Evolutionary conservation across 208 protist species (phyloP).

Genomic region (Crithidia acanthocephali): DNA sequence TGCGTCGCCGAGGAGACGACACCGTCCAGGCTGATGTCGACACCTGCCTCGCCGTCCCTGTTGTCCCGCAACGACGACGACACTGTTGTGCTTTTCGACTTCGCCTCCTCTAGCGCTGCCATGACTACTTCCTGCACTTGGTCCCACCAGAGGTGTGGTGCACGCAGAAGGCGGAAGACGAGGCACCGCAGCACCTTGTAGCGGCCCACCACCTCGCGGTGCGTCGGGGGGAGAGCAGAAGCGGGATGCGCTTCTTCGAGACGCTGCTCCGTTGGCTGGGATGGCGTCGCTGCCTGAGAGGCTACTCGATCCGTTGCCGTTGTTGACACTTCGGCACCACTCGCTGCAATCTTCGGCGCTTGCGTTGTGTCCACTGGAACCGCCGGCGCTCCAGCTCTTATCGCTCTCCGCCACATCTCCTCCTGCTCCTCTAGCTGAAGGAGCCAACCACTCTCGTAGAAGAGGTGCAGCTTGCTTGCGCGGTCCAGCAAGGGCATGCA

Average conservation of each 20-base stretch:
- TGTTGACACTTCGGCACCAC: too few relatives aligned
- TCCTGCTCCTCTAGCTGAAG: slow-evolving; percentile 29
- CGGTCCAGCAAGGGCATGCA: slow-evolving; percentile 51
- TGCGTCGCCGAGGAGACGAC: neutral
- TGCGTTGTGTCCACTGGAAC: too few relatives aligned
- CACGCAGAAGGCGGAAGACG: slow-evolving; percentile 31
- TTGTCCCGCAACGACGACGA: too few relatives aligned
- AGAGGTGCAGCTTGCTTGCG: slow-evolving; percentile 39
- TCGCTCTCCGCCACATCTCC: slow-evolving; percentile 17
- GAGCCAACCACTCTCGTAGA: slow-evolving; percentile 48
- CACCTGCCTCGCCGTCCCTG: neutral
- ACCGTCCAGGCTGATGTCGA: neutral
- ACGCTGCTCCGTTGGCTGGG: too few relatives aligned
- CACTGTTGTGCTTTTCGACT: neutral
- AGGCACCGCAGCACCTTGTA: slow-evolving; percentile 49
- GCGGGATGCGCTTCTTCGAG: too few relatives aligned
- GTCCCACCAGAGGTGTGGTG: slow-evolving; percentile 41
- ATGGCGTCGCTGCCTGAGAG: too few relatives aligned
- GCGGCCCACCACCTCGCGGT: slow-evolving; percentile 46
- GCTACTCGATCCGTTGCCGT: too few relatives aligned
- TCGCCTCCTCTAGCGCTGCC: slow-evolving; percentile 20
- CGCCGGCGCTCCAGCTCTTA: too few relatives aligned
- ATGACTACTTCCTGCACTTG: slow-evolving; percentile 39
- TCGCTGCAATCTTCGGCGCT: too few relatives aligned
- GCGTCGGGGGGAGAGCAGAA: slow-evolving; percentile 6